Conservation (phyloP, 2,329 filamentous ascomycete species). For the Ophiostoma perfectum region DNA sequence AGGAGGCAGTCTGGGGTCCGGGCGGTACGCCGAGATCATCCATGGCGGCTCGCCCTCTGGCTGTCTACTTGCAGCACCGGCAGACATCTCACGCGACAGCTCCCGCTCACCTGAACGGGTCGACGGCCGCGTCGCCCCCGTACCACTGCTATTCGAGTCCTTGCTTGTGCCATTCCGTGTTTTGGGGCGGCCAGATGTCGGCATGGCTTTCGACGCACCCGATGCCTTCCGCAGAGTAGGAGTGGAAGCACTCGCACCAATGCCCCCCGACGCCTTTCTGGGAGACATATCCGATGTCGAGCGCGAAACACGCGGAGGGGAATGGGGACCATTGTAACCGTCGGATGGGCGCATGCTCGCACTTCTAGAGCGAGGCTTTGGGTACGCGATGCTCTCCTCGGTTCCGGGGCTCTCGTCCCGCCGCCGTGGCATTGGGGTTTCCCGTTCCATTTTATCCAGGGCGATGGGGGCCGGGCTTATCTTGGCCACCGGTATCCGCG, state of each 20-base stretch:
- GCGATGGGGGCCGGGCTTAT: conserved; percentile 72
- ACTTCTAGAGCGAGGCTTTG: conserved; percentile 64
- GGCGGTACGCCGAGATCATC: conserved; percentile 91
- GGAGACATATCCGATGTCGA: conserved; percentile 48
- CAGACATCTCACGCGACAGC: conserved; percentile 42
- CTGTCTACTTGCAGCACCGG: conserved; percentile 49
- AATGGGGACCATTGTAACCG: not conserved
- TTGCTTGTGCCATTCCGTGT: conserved; percentile 55
- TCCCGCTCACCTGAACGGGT: conserved; percentile 60
- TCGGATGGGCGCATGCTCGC: conserved; percentile 47
- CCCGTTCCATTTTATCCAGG: conserved; percentile 65
- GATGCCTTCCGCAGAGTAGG: conserved; percentile 40
- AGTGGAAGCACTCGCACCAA: not conserved
- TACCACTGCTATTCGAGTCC: conserved; percentile 41
- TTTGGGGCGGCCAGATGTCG: conserved; percentile 49
- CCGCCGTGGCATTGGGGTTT: conserved; percentile 60
- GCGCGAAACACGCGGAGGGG: conserved; percentile 29
- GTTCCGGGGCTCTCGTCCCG: conserved; percentile 47
- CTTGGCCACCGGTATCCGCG: conserved; percentile 82
- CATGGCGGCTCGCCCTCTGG: conserved; percentile 95
- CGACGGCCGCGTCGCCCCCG: conserved; percentile 51
- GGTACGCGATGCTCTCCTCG: conserved; percentile 54
- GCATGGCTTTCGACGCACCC: conserved; percentile 34
- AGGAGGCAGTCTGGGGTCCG: conserved; percentile 85
- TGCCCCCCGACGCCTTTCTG: conserved; percentile 41